Conservation (phyloP, 139 green algal genomes). For the Edaphochlamys debaryana region DNA sequence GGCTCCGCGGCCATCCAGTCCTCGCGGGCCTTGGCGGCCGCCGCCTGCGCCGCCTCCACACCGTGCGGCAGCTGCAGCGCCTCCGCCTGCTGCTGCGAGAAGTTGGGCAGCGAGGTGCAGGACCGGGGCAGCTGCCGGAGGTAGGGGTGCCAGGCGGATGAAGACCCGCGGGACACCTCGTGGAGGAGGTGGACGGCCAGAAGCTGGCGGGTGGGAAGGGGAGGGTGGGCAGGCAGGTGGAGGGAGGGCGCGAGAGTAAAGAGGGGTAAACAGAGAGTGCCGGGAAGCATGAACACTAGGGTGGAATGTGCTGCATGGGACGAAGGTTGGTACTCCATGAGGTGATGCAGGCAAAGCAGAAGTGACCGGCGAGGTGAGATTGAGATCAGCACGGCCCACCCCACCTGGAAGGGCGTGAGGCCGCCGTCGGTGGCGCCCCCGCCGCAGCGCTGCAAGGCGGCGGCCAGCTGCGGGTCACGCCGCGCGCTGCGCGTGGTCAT, state of each 20-base stretch:
- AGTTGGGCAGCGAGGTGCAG: conserved; percentile 69
- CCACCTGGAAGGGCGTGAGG: not conserved
- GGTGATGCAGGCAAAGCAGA: too few species aligned
- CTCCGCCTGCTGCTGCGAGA: conserved; percentile 32
- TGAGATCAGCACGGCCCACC: too few species aligned
- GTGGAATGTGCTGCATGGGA: too few species aligned
- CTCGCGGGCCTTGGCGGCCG: conserved; percentile 16
- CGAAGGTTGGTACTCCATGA: too few species aligned
- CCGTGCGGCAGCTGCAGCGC: conserved; percentile 61
- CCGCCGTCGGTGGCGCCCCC: not conserved
- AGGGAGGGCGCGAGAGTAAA: not conserved
- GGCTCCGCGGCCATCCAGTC: conserved; percentile 50
- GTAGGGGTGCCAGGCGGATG: conserved; percentile 76
- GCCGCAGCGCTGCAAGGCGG: conserved; percentile 30
- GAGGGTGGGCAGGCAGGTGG: not conserved
- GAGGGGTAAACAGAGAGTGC: too few species aligned
- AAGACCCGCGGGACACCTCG: conserved; percentile 63
- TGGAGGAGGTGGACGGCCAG: conserved; percentile 76
- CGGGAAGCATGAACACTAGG: too few species aligned
- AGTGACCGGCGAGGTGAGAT: too few species aligned
- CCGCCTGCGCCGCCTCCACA: conserved; percentile 43
- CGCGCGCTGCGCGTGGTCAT: conserved; percentile 53
- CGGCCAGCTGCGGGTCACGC: conserved; percentile 29
- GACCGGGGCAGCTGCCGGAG: conserved; percentile 68
- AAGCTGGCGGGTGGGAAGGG: conserved; percentile 58